Conservation (phyloP, 345 rosid species). For the Sisymbrium altissimum region DNA sequence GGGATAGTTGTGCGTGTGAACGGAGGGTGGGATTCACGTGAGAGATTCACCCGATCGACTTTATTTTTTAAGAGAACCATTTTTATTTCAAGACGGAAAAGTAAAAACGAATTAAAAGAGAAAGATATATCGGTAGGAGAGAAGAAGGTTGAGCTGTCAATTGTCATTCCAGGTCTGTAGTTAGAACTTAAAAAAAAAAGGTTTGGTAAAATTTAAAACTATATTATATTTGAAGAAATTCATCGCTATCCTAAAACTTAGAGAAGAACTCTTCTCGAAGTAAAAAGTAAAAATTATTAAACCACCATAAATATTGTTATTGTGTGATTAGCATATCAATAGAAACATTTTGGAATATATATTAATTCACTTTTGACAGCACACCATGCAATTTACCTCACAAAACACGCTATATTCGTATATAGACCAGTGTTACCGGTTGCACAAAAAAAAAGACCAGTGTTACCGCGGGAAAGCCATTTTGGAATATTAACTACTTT, state of each 20-base stretch:
- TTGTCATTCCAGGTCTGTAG: conserved; percentile 23
- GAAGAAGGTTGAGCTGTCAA: conserved; percentile 35
- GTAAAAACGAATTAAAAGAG: background rate
- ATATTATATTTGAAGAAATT: too few relatives aligned
- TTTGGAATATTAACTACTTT: background rate
- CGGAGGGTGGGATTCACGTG: conserved; percentile 36
- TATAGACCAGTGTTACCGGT: too few relatives aligned
- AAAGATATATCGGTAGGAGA: conserved; percentile 33
- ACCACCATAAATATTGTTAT: background rate
- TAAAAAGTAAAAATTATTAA: too few relatives aligned
- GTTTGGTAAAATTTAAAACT: background rate
- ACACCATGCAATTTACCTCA: background rate
- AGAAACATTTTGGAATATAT: background rate
- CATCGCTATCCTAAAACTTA: too few relatives aligned
- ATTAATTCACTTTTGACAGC: background rate
- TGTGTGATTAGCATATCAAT: background rate
- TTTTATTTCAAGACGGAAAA: background rate
- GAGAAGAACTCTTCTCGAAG: too few relatives aligned
- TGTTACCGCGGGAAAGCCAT: too few relatives aligned
- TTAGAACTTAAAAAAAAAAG: background rate
- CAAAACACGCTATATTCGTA: too few relatives aligned
- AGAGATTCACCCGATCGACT: conserved; percentile 9
- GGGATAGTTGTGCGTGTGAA: conserved; percentile 31
- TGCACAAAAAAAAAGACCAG: too few relatives aligned
- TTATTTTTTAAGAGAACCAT: background rate